Evolutionary conservation across 371 early-diverging fungal species (phyloP).

Genomic region (Mucor irregularis): DNA sequence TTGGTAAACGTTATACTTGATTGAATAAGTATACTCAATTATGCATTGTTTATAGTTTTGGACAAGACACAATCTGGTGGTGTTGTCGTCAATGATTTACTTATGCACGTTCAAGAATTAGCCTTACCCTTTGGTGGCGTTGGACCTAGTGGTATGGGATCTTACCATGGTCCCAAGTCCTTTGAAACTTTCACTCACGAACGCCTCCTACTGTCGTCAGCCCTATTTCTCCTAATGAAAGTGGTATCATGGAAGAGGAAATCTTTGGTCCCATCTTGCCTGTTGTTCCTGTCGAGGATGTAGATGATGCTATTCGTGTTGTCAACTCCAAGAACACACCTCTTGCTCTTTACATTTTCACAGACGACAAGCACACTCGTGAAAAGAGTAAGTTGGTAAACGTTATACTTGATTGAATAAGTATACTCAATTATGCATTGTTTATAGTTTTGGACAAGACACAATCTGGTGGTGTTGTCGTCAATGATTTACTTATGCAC

Average conservation of each 20-base stretch:
- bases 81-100: slow-evolving; percentile 70
- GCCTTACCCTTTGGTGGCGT: slow-evolving; percentile 85
- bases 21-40: no score
- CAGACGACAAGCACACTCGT: slow-evolving; percentile 37
- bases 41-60: slow-evolving; percentile 38
- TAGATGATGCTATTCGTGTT: slow-evolving; percentile 75
- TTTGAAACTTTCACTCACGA: slow-evolving; percentile 77
- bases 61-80: slow-evolving; percentile 68
- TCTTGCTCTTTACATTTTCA: slow-evolving; percentile 68
- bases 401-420: background rate
- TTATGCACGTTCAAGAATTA: slow-evolving; percentile 54
- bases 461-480: slow-evolving; percentile 65
- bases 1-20: background rate
- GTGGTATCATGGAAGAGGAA: slow-evolving; percentile 70
- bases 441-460: slow-evolving; percentile 48
- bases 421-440: no score
- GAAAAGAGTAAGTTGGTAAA: slow-evolving; percentile 25
- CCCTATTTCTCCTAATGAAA: slow-evolving; percentile 51
- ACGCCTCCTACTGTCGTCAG: slow-evolving; percentile 65
- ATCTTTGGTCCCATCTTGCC: slow-evolving; percentile 90
- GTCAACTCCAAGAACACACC: slow-evolving; percentile 76
- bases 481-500: slow-evolving; percentile 76
- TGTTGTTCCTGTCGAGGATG: slow-evolving; percentile 69
- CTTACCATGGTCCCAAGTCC: slow-evolving; percentile 77
- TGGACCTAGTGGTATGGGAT: slow-evolving; percentile 83